Evolutionary conservation across 2,329 filamentous ascomycete genomes (phyloP), one percentile per base, ranked within the genome.

Genomic region (Alternaria conjuncta): DNA sequence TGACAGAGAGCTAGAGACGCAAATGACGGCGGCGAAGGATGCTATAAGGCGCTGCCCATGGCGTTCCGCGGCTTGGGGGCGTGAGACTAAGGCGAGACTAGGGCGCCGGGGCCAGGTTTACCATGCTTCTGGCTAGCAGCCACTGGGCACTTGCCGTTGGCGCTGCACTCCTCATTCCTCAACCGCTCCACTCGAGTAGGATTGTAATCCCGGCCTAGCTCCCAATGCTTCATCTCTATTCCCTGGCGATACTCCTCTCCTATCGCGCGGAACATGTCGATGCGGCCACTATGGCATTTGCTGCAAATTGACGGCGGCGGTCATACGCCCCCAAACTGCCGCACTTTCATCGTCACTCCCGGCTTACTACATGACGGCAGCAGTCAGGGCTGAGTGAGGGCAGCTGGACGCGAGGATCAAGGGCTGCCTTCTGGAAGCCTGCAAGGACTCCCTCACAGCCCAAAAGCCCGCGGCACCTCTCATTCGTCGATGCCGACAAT

Each of bases 1-100:
- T 21, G 32, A 32, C 28, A 47, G 57, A 45, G 41, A 25, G 28
- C 28, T 49, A 32, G 28, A 64, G 41, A 23, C 54, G 58, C 50
- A 45, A 61, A 60, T 30, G 67, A 62, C 60, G 69, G 69, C 65
- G 59, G 63, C 54, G 55, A 49, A 57, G 57, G 46, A 57, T 61
- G 43, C 62, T 64, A 61, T 57, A 61, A 58, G 59, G 54, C 58
- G 55, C 21, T 32, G 44, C 9, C 30, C 53, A 51, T 47, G 32
- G 58, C 58, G 26, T 49, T 46, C 50, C 11, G 58, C 45, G 53
- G 51, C 51, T 44, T 36, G 51, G 51, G 46, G 49, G 49, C 49
- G 49, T 32, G 32, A 12, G 20, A 41, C 49, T 36, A 53, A 32
- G 59, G 57, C 45, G 50, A 46, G 45, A 51, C 60, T 55, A 60